These are phyloP conservation scores for Chrysochromulina parva DNA, from an alignment of 78 protist species.

Conservation along the genomic window DNA sequence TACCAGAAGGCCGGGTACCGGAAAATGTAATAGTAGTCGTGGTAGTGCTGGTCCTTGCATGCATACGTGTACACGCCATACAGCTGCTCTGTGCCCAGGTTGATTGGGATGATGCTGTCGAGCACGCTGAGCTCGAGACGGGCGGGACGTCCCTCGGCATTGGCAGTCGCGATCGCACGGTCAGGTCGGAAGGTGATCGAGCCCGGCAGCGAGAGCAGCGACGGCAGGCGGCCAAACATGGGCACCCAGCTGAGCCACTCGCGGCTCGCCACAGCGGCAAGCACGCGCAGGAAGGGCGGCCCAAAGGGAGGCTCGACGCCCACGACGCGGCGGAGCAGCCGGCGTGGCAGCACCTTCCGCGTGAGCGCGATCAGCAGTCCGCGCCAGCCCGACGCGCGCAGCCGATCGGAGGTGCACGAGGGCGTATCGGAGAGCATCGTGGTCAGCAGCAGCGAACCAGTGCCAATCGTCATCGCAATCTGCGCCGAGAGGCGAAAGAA, in stretches of 20 bases:
- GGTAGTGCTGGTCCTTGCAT: background rate
- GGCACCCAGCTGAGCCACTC: constrained; percentile 17
- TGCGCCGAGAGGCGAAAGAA: constrained; percentile 2
- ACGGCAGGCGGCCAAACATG: background rate
- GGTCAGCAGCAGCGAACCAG: background rate
- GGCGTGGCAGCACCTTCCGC: background rate
- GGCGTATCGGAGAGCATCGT: background rate
- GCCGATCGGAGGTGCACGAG: background rate
- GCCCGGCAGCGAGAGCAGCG: background rate
- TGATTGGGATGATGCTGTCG: too few relatives aligned
- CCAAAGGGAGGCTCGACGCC: constrained; percentile 6
- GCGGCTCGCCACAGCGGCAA: background rate
- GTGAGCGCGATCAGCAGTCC: background rate
- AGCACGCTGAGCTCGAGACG: too few relatives aligned
- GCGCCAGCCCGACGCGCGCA: background rate
- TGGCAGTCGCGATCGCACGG: too few relatives aligned
- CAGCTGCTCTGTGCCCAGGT: background rate
- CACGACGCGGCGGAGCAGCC: background rate
- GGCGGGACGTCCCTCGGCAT: too few relatives aligned
- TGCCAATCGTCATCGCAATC: constrained; percentile 16
- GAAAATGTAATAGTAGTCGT: background rate
- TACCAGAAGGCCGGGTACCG: constrained; percentile 7
- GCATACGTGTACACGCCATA: background rate
- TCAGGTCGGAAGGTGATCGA: background rate
- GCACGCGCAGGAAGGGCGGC: constrained; percentile 22